Evolutionary conservation across 2,329 filamentous ascomycete genomes (phyloP).

Genomic region (Verticillium longisporum): DNA sequence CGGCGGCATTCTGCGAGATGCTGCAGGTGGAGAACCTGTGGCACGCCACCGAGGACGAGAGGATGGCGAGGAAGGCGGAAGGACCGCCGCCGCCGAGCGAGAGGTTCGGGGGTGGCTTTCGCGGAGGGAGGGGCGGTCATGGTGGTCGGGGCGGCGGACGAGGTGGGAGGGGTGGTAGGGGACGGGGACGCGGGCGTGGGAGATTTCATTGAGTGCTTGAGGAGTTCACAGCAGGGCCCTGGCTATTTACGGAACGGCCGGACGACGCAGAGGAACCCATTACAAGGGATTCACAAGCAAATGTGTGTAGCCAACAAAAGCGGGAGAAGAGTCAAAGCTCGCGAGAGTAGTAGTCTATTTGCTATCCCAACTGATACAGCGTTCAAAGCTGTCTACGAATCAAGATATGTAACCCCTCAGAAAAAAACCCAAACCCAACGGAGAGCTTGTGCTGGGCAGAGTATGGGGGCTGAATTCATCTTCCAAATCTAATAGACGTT

Average conservation of each 20-base stretch:
- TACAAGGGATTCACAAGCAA: no score
- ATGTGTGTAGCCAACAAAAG: no score
- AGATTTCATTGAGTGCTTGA: conserved; percentile 10
- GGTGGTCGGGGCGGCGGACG: conserved; percentile 28
- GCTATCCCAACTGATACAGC: not conserved
- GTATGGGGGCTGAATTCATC: conserved; percentile 41
- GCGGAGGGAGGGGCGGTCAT: conserved; percentile 24
- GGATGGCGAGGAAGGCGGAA: conserved; percentile 45
- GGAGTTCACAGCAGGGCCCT: not conserved
- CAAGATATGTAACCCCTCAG: conserved; percentile 32
- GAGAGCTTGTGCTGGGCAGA: conserved; percentile 37
- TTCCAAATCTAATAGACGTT: conserved; percentile 50
- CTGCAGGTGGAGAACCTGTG: conserved; percentile 72
- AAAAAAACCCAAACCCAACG: conserved; percentile 42
- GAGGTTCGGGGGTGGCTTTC: conserved; percentile 11
- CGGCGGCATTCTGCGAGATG: conserved; percentile 70
- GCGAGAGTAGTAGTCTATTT: not conserved
- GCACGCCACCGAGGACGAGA: conserved; percentile 66
- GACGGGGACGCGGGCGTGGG: conserved; percentile 29
- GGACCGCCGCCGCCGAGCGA: conserved; percentile 47
- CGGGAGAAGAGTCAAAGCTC: not conserved
- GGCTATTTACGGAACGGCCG: no score
- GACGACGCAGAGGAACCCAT: no score
- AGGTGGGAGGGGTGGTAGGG: conserved; percentile 27
- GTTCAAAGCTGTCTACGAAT: not conserved